Conservation (phyloP, 441 rosid species). For the Flueggea neowawraea region DNA sequence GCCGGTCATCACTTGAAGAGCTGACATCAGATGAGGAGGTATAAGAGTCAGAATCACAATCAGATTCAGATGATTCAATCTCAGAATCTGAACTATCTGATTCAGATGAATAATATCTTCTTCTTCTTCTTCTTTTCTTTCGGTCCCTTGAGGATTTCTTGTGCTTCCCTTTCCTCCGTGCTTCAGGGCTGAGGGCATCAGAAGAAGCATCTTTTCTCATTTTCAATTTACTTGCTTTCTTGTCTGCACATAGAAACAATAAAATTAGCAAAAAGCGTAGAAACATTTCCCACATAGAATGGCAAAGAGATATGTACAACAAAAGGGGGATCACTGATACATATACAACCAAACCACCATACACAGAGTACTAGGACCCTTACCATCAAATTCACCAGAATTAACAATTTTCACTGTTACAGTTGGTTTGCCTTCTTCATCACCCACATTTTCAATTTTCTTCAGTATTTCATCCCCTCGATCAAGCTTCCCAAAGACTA, state of each 20-base stretch:
- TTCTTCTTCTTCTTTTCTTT: conserved; percentile 72
- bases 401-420: conserved; percentile 86
- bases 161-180: conserved; percentile 49
- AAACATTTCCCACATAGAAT: neutral
- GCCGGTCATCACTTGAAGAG: conserved; percentile 87
- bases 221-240: conserved; percentile 46
- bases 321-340: too few relatives aligned
- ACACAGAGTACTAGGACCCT: neutral
- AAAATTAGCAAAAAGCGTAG: neutral
- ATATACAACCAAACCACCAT: neutral
- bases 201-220: conserved; percentile 38
- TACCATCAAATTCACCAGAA: conserved; percentile 90
- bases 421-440: conserved; percentile 71
- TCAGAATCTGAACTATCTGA: conserved; percentile 58
- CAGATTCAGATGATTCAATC: conserved; percentile 63
- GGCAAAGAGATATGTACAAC: neutral
- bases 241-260: conserved; percentile 30
- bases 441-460: conserved; percentile 79
- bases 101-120: conserved; percentile 59
- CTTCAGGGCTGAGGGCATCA: conserved; percentile 37
- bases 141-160: conserved; percentile 72
- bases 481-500: conserved; percentile 91
- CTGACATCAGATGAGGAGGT: conserved; percentile 70
- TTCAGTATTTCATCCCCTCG: conserved; percentile 75
- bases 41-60: conserved; percentile 69